Conservation (phyloP, 2,329 filamentous ascomycete genomes). For the Beauveria sp. region DNA sequence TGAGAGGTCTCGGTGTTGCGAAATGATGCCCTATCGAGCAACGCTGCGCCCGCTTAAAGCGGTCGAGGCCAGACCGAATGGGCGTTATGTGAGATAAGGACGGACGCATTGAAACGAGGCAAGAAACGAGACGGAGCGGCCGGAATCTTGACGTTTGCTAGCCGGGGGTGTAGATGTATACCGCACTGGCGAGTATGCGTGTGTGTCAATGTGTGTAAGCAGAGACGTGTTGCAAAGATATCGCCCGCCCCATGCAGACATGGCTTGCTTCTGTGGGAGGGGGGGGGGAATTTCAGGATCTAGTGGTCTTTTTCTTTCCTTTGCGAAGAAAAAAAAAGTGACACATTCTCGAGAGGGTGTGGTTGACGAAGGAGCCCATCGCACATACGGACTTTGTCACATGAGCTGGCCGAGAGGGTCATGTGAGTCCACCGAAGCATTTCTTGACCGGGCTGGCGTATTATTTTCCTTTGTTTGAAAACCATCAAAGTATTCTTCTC, state of each 20-base stretch:
- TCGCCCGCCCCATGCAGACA: background rate
- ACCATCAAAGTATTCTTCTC: no score
- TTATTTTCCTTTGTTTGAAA: background rate
- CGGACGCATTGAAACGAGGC: background rate
- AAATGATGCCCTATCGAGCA: constrained; percentile 3
- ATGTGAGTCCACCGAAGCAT: background rate
- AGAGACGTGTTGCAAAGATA: background rate
- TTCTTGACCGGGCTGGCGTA: background rate
- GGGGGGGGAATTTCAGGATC: background rate
- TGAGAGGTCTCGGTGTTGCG: background rate
- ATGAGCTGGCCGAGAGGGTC: background rate
- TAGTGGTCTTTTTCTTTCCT: background rate
- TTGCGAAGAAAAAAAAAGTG: background rate
- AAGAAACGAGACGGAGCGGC: background rate
- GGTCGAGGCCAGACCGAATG: background rate
- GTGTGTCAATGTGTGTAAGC: background rate
- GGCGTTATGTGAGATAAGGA: background rate
- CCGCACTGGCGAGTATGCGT: background rate
- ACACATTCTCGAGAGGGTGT: background rate
- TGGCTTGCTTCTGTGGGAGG: no score
- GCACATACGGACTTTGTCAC: constrained; percentile 1
- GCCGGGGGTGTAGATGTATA: background rate
- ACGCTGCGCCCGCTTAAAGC: background rate
- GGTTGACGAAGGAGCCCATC: background rate
- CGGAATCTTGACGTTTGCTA: background rate